Percentiles rank a stretch among this genome's conserved stretches.
phyloP scores from a whole-genome alignment of 202 grass and related monocot species.

The Zoysia matrella region DNA sequence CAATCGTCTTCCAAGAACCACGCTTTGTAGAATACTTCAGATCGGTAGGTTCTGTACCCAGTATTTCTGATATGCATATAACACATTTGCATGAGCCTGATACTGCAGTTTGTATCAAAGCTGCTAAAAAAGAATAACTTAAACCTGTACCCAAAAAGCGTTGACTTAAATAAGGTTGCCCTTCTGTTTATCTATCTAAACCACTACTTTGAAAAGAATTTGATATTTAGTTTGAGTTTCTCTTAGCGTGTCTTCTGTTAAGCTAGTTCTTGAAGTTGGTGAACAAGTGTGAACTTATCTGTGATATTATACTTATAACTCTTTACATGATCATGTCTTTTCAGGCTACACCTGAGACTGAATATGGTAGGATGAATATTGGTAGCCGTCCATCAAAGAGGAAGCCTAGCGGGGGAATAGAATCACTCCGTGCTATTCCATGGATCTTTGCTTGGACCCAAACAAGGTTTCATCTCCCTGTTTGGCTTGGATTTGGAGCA shows the following conservation, averaged over 20 bases:
- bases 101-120: constrained; percentile 18
- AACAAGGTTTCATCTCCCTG: constrained; percentile 96
- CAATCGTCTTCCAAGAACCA: constrained; percentile 91
- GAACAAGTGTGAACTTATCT: not conserved
- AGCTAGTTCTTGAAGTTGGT: constrained; percentile 28
- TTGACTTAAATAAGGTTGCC: not conserved
- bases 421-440: constrained; percentile 94
- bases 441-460: constrained; percentile 99
- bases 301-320: not conserved
- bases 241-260: constrained; percentile 23
- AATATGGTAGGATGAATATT: constrained; percentile 99
- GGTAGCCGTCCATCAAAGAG: constrained; percentile 94
- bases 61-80: constrained; percentile 23
- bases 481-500: constrained; percentile 93
- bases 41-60: constrained; percentile 60
- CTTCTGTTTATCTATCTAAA: not conserved
- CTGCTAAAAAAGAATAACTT: not conserved
- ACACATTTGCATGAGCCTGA: constrained; percentile 9
- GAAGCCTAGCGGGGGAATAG: constrained; percentile 96
- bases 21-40: constrained; percentile 99
- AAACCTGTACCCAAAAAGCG: not conserved
- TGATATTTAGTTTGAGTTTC: constrained; percentile 11
- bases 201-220: not conserved
- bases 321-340: constrained; percentile 37
- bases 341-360: constrained; percentile 95